Base-by-base conservation (phyloP, 495 filamentous ascomycete genomes). In the Trichoderma gamsii region DNA sequence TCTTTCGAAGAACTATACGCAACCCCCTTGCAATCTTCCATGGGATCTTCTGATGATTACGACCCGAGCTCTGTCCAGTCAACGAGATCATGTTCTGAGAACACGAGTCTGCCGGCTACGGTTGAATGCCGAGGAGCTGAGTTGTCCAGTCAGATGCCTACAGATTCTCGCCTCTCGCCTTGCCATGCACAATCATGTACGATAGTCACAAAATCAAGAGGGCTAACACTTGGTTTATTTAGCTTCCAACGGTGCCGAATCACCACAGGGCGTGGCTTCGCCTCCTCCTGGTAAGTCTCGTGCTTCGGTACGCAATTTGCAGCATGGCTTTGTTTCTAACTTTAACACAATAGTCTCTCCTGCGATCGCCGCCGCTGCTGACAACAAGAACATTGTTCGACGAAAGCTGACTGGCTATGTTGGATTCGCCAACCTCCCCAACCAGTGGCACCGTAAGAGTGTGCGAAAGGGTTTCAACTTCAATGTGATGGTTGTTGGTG, bases 381-480 rank as follows among this genome's bases (percentile, higher is more conserved):
- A 97, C 78, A 92, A 90, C 87, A 90, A 91, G 82, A 98, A 99
- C 79, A 96, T 99, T 76, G 95, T 99, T 69, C 91, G 96, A 78
- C 87, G 96, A 80, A 99, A 99, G 87, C 81, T 99, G 75, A 98
- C 95, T 61, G 95, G 95, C 69, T 99, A 97, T 75, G 95, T 99
- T 73, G 95, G 95, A 67, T 99, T 99, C 78, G 95, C 95, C 77
- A 99, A 99, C 77, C 83, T 99, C 80, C 95, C 95, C 59, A 99
- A 99, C 81, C 95, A 99, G 81, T 99, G 96, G 96, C 95, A 99
- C 84, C 93, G 95, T 80, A 99, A 99, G 89, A 97, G 93, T 86
- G 96, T 99, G 74, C 90, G 95, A 76, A 99, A 99, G 80, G 95
- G 95, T 69, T 99, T 99, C 88, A 99, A 98, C 86, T 99, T 99